Percentiles rank a stretch among this genome's conserved stretches.
phyloP scores from a whole-genome alignment of 805 yeast genomes.

The Lachancea cidri region DNA sequence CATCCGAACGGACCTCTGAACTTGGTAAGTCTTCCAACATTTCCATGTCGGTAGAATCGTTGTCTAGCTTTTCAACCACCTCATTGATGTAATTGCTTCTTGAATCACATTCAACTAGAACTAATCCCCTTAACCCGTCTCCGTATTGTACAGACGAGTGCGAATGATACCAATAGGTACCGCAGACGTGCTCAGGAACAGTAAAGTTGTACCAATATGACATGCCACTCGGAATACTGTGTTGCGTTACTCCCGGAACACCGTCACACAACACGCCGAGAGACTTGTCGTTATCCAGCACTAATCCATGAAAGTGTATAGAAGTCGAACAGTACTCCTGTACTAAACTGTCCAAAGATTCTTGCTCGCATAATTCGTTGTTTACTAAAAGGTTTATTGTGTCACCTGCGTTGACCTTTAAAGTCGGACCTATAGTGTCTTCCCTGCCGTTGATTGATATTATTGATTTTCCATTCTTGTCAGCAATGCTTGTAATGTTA shows the following conservation, averaged over 20 bases:
- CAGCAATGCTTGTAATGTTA: constrained; percentile 12
- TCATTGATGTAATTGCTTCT: constrained; percentile 6
- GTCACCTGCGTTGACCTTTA: constrained; percentile 23
- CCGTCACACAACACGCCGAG: constrained; percentile 43
- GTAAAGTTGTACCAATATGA: constrained; percentile 46
- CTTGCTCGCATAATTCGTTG: constrained; percentile 16
- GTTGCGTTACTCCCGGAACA: constrained; percentile 48
- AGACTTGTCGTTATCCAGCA: constrained; percentile 42
- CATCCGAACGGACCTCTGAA: background rate
- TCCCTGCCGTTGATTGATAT: constrained; percentile 20
- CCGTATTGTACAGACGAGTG: constrained; percentile 46
- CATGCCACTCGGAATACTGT: constrained; percentile 64
- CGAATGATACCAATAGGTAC: constrained; percentile 56
- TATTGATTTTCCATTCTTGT: constrained; percentile 11
- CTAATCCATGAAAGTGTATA: constrained; percentile 51
- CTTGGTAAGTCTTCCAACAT: constrained; percentile 2
- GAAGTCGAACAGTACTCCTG: constrained; percentile 26
- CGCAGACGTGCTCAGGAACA: constrained; percentile 39
- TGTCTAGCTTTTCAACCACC: constrained; percentile 6
- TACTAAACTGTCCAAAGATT: background rate
- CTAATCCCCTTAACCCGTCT: constrained; percentile 47
- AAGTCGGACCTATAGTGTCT: constrained; percentile 21
- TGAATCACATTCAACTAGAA: constrained; percentile 48
- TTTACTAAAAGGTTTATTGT: constrained; percentile 15
- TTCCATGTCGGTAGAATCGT: constrained; percentile 1